Evolutionary conservation across 805 yeast species (phyloP).

Genomic region (Maudiozyma saulgeensis): DNA sequence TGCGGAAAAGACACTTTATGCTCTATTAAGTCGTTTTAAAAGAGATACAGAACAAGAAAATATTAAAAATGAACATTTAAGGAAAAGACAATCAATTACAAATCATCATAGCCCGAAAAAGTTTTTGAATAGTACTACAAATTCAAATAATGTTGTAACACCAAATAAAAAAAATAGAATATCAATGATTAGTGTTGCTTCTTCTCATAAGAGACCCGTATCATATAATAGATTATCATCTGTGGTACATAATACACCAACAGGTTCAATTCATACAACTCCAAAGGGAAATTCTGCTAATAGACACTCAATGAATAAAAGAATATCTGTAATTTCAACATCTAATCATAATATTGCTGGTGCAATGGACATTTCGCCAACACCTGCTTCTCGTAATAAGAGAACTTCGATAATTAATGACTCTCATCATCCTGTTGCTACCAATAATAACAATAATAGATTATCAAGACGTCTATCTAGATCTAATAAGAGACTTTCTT

Average conservation of each 20-base stretch:
- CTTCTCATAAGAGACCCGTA: conserved; percentile 42
- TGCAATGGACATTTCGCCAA: conserved; percentile 18
- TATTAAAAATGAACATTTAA: conserved; percentile 28
- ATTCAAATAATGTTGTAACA: neutral
- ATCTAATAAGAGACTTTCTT: conserved; percentile 30
- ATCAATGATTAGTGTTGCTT: conserved; percentile 36
- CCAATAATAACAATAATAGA: neutral
- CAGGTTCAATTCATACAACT: conserved; percentile 14
- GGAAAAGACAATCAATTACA: conserved; percentile 32
- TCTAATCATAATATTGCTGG: conserved; percentile 14
- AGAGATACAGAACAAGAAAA: conserved; percentile 38
- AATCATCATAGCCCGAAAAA: conserved; percentile 8
- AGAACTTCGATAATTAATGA: conserved; percentile 14
- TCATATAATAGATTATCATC: conserved; percentile 33
- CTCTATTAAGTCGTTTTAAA: conserved; percentile 62
- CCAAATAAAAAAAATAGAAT: conserved; percentile 34
- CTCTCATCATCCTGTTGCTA: neutral
- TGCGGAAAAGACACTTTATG: conserved; percentile 75
- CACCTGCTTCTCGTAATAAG: conserved; percentile 24
- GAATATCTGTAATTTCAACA: conserved; percentile 20
- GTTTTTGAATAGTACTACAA: conserved; percentile 5
- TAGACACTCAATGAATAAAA: conserved; percentile 5
- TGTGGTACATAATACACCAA: conserved; percentile 12
- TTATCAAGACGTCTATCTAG: conserved; percentile 18
- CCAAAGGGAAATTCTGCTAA: conserved; percentile 17